Percentiles rank a stretch among this genome's conserved stretches.
These are phyloP conservation scores for Carex sylvatica DNA, from an alignment of 202 grass and related monocot species.

Conservation along the genomic window DNA sequence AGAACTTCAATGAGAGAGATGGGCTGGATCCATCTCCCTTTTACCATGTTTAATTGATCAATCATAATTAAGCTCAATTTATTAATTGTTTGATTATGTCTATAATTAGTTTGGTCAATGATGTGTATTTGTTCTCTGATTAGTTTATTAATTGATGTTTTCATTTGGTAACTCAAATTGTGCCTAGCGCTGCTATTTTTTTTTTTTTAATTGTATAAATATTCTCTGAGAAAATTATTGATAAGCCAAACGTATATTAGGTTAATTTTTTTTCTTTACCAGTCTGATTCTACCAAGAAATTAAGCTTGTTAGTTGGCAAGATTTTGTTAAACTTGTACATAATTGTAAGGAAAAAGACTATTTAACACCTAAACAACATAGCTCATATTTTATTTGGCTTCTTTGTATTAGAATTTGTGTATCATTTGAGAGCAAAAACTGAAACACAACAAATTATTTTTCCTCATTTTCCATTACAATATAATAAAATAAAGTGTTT, in stretches of 20 bases:
- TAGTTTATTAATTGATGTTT: not conserved
- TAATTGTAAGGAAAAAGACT: not conserved
- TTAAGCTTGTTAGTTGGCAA: too few relatives aligned
- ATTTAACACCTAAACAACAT: not conserved
- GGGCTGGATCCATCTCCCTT: slow-evolving; percentile 48
- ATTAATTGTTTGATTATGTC: not conserved
- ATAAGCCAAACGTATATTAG: not conserved
- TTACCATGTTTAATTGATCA: slow-evolving; percentile 36
- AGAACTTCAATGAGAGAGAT: slow-evolving; percentile 65
- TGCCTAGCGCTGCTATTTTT: too few relatives aligned
- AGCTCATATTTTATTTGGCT: not conserved
- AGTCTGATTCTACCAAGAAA: not conserved
- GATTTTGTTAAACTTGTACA: too few relatives aligned
- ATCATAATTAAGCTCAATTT: not conserved
- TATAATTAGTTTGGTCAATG: not conserved
- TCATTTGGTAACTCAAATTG: not conserved
- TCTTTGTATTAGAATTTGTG: not conserved
- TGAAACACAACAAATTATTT: too few relatives aligned
- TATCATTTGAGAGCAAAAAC: not conserved
- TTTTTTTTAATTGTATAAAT: too few relatives aligned
- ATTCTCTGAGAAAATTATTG: not conserved
- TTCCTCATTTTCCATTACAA: too few relatives aligned
- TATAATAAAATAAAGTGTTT: not conserved
- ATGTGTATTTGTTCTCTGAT: not conserved
- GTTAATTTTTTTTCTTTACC: not conserved